phyloP scores from a whole-genome alignment of 2,329 filamentous ascomycete genomes.

The Aspergillus texensis region DNA sequence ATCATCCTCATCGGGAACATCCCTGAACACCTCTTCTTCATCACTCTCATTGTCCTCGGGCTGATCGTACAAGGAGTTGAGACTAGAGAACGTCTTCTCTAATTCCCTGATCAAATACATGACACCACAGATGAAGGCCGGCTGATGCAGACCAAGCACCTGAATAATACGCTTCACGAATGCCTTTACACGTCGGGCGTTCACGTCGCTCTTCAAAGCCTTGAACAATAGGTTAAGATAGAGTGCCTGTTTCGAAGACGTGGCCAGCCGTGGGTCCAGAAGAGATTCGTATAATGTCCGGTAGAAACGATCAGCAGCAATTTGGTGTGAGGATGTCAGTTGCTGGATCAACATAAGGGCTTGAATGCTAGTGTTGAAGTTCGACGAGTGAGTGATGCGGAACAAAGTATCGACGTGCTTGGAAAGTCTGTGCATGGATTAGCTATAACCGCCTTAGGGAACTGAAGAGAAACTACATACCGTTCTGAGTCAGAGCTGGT shows the following conservation, averaged over 20 bases:
- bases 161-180: slow-evolving; percentile 94
- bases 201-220: slow-evolving; percentile 86
- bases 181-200: slow-evolving; percentile 87
- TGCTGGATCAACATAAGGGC: slow-evolving; percentile 94
- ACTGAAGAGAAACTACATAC: slow-evolving; percentile 48
- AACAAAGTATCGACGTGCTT: slow-evolving; percentile 92
- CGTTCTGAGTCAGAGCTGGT: slow-evolving; percentile 76
- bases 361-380: slow-evolving; percentile 98
- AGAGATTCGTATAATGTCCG: slow-evolving; percentile 93
- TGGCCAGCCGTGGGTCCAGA: slow-evolving; percentile 82
- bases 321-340: slow-evolving; percentile 76
- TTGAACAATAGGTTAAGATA: slow-evolving; percentile 92
- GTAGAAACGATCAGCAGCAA: slow-evolving; percentile 89
- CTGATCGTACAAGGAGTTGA: slow-evolving; percentile 76
- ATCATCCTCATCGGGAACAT: slow-evolving; percentile 61
- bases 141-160: slow-evolving; percentile 82
- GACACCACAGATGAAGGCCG: slow-evolving; percentile 90
- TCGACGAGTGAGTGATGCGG: slow-evolving; percentile 93
- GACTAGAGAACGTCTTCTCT: slow-evolving; percentile 74
- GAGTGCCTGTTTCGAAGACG: slow-evolving; percentile 91
- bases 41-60: slow-evolving; percentile 78
- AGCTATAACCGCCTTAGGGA: slow-evolving; percentile 15
- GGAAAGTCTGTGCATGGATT: slow-evolving; percentile 62
- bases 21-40: slow-evolving; percentile 68
- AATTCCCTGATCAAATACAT: slow-evolving; percentile 86